Percentiles rank a stretch among this genome's conserved stretches.
These are phyloP conservation scores for Blepharisma stoltei DNA, from an alignment of 73 alveolate genomes.

Conservation along the genomic window DNA sequence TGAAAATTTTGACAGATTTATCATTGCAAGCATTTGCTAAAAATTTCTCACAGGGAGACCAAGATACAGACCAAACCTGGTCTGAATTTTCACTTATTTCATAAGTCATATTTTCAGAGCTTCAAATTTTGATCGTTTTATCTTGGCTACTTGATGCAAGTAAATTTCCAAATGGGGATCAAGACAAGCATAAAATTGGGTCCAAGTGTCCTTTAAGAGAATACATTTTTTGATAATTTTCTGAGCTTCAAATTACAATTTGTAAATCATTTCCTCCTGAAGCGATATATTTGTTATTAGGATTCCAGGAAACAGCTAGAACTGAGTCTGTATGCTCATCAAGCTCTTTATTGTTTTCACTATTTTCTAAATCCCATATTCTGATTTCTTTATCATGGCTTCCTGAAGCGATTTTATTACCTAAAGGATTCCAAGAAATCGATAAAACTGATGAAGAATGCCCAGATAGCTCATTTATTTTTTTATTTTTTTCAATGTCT, in stretches of 20 bases:
- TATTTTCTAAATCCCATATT: constrained; percentile 6
- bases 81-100: neutral
- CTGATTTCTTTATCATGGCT: neutral
- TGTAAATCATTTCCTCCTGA: constrained; percentile 24
- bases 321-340: constrained; percentile 12
- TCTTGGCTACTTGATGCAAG: neutral
- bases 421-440: neutral
- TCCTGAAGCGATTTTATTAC: neutral
- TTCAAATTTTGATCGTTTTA: neutral
- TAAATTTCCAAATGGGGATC: neutral
- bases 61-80: neutral
- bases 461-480: neutral
- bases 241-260: neutral
- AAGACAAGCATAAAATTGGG: constrained; percentile 16
- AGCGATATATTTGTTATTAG: neutral
- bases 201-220: neutral
- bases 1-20: neutral
- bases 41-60: neutral
- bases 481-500: neutral
- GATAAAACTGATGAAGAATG: neutral
- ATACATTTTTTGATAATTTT: neutral
- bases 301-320: neutral
- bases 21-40: neutral
- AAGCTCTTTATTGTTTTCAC: neutral
- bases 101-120: neutral